Base-by-base conservation (phyloP, 1,139 yeast genomes). In the Saccharomyces hybrid region DNA sequence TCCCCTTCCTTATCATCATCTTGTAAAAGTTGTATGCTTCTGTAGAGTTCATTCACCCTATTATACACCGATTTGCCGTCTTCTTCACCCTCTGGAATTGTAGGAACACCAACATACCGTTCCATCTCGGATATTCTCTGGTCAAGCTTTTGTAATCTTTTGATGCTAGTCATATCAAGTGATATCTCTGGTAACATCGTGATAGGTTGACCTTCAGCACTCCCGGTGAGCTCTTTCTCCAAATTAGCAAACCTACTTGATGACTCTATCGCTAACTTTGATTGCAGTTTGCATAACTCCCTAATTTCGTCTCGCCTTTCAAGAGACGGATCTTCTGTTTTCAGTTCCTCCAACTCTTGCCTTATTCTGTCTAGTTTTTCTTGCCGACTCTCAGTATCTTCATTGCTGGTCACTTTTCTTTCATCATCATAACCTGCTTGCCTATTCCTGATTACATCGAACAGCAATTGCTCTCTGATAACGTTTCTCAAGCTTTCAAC, bases 41-140 rank as follows among this genome's bases (percentile, higher is more conserved):
- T 25, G 46, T 68, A 70, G 2, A 68, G 47, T 20, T 50, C 66
- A 63, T 52, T 62, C 56, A 53, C 73, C 57, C 52, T 74, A 48
- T 52, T 53, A n/a, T n/a, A 13, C 14, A 49, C 34, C 3, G 51
- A 32, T 20, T 38, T 27, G 3, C 27, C 5, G 3, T 27, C 30
- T 38, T 38, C 42, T 38, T 16, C 6, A 11, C 11, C 13, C n/a
- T 38, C 42, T 16, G 3, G 42, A 38, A 16, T 11, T 16, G 2
- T 4, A 6, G 42, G 42, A 14, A 11, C 42, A 16, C 42, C 42
- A 38, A 38, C 42, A 11, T 38, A 38, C 2, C 23, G 42, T 38
- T 38, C 42, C 42, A 38, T 38, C 5, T 4, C 25, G 5, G 42
- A 38, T 16, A 38, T 38, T 38, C 23, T 38, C 42, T 38, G 42